Base-by-base conservation (phyloP, 495 filamentous ascomycete species). In the Usnea hakonensis region DNA sequence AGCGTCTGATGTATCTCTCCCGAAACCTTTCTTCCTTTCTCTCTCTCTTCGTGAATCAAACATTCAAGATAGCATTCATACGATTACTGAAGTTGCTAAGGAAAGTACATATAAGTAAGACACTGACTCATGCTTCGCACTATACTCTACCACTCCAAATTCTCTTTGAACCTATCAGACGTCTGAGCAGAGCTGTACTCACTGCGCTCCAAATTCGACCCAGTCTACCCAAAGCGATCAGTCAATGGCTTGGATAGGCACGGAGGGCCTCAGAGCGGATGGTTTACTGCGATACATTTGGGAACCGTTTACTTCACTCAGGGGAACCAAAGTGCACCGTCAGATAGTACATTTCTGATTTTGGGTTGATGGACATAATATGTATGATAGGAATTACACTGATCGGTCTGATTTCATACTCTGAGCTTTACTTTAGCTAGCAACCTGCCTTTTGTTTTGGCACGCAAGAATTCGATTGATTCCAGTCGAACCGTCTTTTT, bases 381-480 rank as follows among this genome's bases (percentile, higher is more conserved):
- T 10, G 16, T 32, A 35, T 21, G 38, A 30, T 43, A 26, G 36
- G 28, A 43, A 41, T 16, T 37, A 61, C 16, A 40, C 38, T 41
- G 36, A 61, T 55, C 48, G 21, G 46, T 30, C 21, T 38, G 58
- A 54, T 54, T n/a, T 46, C 30, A 37, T n/a, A 41, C 5, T 41
- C 30, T 55, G 50, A 61, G 46, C 26, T 30, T 55, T 55, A 48
- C 58, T 33, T 2, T 54, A 58, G 46, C 46, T 30, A 43, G 59
- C 59, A 55, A 35, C 23, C 59, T 48, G 59, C 48, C 59, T 33
- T 61, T 61, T 61, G 30, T 19, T 30, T 8, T 14, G 28, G 38
- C 33, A 26, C 55, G 11, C 46, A 55, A 48, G 21, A 50, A 41
- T 44, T 43, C 21, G 26, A 43, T 32, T 21, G 30, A 2, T 40